Base-by-base conservation (phyloP, 768 basidiomycete species). In the Xerocomellus intermedius region DNA sequence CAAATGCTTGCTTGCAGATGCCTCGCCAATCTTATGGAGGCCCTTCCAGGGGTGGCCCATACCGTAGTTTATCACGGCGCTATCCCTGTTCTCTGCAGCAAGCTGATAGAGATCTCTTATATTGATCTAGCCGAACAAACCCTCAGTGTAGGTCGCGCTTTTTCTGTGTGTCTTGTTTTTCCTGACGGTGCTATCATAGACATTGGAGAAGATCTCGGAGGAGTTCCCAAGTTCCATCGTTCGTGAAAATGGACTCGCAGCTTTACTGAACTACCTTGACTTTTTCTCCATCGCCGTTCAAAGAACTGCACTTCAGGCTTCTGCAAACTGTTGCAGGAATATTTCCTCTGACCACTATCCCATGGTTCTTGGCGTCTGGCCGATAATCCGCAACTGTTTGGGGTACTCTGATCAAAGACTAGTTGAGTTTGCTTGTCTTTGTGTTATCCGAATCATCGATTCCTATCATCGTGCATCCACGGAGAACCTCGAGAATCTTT, bases 101-200 rank as follows among this genome's bases (percentile, higher is more conserved):
- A 99, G 72, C 76, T 99, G 57, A 85, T 93, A 69, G 93, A 97
- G 74, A 99, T 99, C 54, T 91, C 92, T 22, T 97, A 95, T 68
- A 98, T 99, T 62, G 97, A 99, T 72, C 79, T 99, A 43, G 97
- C 97, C 13, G 97, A 98, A 69, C 97, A 99, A 75, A 98, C 96
- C 9, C 75, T 99, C 61, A 95, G 92, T 67, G 96, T 98, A 77
- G 77, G 94, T 83, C 48, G 22, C 19, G 13, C 21, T 32, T 55
- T 37, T 35, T 58, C 8, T 44, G 49, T 54, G 47, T 10, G 0
- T 37, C 28, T 44, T 35, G 46, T 45, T 47, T 48, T 30, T 54
- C 46, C 62, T 56, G 58, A 65, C 50, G 46, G 57, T 52, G 43
- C 45, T 63, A 46, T 51, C 36, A 13, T 67, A 98, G 96, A 99